phyloP scores from a whole-genome alignment of 2,329 filamentous ascomycete genomes.

The Allantophomopsis cytisporea region DNA sequence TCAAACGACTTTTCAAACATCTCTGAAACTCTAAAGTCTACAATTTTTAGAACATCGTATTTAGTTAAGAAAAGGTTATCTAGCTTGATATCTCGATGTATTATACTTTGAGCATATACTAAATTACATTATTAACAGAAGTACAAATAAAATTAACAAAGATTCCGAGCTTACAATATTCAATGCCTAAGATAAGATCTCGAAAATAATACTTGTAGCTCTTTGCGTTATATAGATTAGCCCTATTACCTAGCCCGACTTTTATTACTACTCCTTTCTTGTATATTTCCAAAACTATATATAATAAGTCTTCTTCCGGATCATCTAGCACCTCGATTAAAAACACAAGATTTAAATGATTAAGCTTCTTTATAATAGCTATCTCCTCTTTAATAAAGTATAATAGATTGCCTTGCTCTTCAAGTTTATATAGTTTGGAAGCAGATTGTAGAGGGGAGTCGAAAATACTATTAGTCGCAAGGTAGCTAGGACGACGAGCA shows the following conservation, averaged over 20 bases:
- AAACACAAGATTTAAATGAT: conserved; percentile 87
- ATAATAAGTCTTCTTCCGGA: conserved; percentile 86
- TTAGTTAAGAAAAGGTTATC: conserved; percentile 86
- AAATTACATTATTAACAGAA: conserved; percentile 7
- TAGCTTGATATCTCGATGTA: conserved; percentile 95
- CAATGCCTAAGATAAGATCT: conserved; percentile 86
- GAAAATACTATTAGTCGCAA: conserved; percentile 28
- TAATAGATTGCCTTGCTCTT: conserved; percentile 57
- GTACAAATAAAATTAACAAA: not conserved
- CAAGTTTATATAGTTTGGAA: conserved; percentile 33
- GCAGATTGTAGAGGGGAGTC: conserved; percentile 29
- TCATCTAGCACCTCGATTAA: conserved; percentile 93
- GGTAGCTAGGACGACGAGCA: conserved; percentile 32
- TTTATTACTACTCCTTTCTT: conserved; percentile 97
- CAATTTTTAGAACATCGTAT: conserved; percentile 90
- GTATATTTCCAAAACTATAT: conserved; percentile 99
- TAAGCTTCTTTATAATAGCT: conserved; percentile 97
- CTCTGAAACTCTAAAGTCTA: conserved; percentile 97
- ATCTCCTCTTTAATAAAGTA: conserved; percentile 91
- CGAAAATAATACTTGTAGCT: conserved; percentile 84
- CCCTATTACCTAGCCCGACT: conserved; percentile 72
- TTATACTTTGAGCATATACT: conserved; percentile 89
- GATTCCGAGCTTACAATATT: conserved; percentile 55
- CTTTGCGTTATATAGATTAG: conserved; percentile 72
- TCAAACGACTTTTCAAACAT: conserved; percentile 85